Evolutionary conservation across 139 green algal species (phyloP).

Genomic region (Ettlia oleoabundans): DNA sequence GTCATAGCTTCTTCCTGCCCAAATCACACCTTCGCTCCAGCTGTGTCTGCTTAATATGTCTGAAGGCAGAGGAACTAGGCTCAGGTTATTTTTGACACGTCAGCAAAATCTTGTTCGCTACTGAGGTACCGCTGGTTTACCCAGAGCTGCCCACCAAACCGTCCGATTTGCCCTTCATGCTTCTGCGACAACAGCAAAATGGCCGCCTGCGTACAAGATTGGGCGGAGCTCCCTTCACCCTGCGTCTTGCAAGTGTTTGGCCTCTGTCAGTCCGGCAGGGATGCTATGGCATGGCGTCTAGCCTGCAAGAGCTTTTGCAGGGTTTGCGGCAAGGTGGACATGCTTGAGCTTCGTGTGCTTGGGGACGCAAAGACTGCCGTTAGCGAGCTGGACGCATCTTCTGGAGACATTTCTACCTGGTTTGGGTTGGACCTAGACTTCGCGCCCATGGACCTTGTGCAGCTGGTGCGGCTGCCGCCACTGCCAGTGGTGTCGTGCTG

Average conservation of each 20-base stretch:
- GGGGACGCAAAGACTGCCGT: neutral
- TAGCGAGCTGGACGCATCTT: neutral
- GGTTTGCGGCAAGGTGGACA: constrained; percentile 14
- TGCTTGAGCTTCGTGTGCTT: constrained; percentile 1
- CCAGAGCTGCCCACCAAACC: too few species aligned
- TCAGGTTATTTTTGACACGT: too few species aligned
- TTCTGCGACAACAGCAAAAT: neutral
- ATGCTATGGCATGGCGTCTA: constrained; percentile 9
- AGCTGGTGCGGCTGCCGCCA: neutral
- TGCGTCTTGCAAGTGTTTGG: neutral
- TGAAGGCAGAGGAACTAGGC: too few species aligned
- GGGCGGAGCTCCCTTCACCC: neutral
- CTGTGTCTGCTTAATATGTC: too few species aligned
- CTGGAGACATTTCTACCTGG: constrained; percentile 7
- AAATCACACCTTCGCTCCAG: too few species aligned
- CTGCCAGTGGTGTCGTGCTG: neutral
- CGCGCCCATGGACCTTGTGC: neutral
- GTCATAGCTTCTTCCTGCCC: too few species aligned
- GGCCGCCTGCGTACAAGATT: neutral
- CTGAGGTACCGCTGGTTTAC: too few species aligned
- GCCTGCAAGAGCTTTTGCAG: neutral
- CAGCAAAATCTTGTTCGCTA: too few species aligned
- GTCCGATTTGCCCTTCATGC: neutral
- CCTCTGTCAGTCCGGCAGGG: constrained; percentile 9
- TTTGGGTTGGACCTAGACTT: constrained; percentile 29